These are phyloP conservation scores for Iberis pinnata DNA, from an alignment of 345 rosid genomes.

Conservation along the genomic window DNA sequence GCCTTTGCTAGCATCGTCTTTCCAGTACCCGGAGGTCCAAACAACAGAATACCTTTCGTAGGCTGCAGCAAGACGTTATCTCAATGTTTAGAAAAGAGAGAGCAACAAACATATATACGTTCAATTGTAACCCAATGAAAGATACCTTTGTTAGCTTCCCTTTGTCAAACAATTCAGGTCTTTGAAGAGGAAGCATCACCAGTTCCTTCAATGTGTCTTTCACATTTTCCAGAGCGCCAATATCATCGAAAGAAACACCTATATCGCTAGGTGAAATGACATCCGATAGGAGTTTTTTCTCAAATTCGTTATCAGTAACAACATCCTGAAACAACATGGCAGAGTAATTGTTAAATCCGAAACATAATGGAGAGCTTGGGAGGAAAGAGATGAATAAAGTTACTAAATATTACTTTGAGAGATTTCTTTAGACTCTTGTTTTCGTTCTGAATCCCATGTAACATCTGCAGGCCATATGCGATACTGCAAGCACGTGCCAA, in stretches of 20 bases:
- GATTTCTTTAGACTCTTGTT: conserved; percentile 72
- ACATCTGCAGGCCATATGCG: conserved; percentile 57
- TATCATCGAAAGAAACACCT: conserved; percentile 86
- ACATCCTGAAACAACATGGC: conserved; percentile 61
- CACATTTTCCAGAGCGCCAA: conserved; percentile 87
- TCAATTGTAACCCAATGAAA: too few species aligned
- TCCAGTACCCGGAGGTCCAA: conserved; percentile 99
- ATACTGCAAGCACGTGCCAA: conserved; percentile 45
- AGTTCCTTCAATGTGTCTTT: conserved; percentile 86
- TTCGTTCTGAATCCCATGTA: conserved; percentile 62
- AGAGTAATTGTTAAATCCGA: conserved; percentile 1
- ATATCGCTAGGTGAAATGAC: conserved; percentile 82
- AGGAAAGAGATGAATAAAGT: conserved; percentile 11
- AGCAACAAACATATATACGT: too few species aligned
- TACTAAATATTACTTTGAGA: conserved; percentile 49
- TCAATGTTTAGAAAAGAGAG: too few species aligned
- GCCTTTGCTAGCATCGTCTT: conserved; percentile 99
- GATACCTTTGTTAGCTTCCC: conserved; percentile 77
- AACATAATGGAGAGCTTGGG: background rate
- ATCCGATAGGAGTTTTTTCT: conserved; percentile 64
- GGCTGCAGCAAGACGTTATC: conserved; percentile 51
- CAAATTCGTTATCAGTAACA: conserved; percentile 73
- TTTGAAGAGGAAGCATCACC: conserved; percentile 84
- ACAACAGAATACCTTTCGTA: conserved; percentile 83
- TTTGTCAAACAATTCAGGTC: conserved; percentile 87